Evolutionary conservation across 2,329 filamentous ascomycete species (phyloP).

Genomic region (Aspergillus sp.): DNA sequence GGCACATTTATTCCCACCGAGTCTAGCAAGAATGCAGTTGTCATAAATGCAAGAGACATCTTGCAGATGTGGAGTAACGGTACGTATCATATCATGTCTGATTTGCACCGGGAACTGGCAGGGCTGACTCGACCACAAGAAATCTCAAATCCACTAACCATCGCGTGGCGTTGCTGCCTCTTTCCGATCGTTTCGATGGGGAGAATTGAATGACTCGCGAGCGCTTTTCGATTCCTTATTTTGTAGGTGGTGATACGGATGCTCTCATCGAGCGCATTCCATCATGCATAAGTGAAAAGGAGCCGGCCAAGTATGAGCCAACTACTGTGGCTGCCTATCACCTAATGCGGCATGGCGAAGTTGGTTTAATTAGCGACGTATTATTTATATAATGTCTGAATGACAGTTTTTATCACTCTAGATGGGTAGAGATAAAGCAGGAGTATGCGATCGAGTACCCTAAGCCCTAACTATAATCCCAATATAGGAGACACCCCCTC

Average conservation of each 20-base stretch:
- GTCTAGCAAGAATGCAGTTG: constrained; percentile 32
- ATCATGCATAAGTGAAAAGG: constrained; percentile 37
- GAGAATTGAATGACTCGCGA: constrained; percentile 41
- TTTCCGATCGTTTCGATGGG: constrained; percentile 32
- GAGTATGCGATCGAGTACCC: constrained; percentile 2
- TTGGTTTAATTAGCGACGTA: not conserved
- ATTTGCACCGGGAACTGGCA: not conserved
- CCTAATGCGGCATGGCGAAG: constrained; percentile 23
- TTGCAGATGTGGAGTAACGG: constrained; percentile 47
- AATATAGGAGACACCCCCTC: constrained; percentile 5
- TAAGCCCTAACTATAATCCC: constrained; percentile 13
- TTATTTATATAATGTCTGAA: not conserved
- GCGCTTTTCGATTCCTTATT: constrained; percentile 57
- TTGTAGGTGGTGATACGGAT: constrained; percentile 47
- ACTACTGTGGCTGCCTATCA: constrained; percentile 38
- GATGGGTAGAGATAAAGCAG: not conserved
- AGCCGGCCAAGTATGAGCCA: constrained; percentile 46
- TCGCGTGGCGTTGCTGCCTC: constrained; percentile 44
- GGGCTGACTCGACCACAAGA: constrained; percentile 25
- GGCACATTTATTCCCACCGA: constrained; percentile 38
- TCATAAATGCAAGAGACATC: constrained; percentile 47
- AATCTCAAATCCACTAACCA: constrained; percentile 49
- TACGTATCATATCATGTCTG: constrained; percentile 13
- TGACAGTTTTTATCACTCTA: not conserved
- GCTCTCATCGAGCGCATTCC: constrained; percentile 48